Base-by-base conservation (phyloP, 768 basidiomycete genomes). In the Sistotremastrum niveocremeum region DNA sequence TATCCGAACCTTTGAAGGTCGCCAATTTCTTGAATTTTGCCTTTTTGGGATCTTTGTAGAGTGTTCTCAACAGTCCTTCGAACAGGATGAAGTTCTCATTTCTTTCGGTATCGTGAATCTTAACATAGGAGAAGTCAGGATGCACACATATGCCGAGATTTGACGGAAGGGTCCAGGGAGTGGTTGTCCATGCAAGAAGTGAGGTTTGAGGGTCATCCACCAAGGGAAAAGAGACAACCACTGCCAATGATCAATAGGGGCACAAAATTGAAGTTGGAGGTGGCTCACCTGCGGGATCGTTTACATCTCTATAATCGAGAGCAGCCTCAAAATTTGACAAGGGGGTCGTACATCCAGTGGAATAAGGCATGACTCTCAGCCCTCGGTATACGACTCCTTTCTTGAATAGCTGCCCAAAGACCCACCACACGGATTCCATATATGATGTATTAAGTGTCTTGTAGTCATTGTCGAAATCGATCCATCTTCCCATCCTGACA, bases 341-440 rank as follows among this genome's bases (percentile, higher is more conserved):
- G 32, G 95, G 94, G 0, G 95, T 99, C 1, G 90, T 91, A 57
- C 85, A 84, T 7, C 89, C 95, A 0, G 88, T 90, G 7, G 95
- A 95, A 62, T 99, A 99, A 2, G 95, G 95, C 91, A 99, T 95
- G 51, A 99, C 95, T 48, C 77, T 74, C 52, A 93, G 68, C 1
- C 95, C 95, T 10, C 89, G 77, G 64, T 99, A 99, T 11, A 99
- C 91, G 66, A 91, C 65, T 4, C 72, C 79, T 62, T 90, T 94
- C 58, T 90, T 77, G 73, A 81, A 94, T n/a, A 99, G 74, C 60
- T 91, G 80, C 45, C 77, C 71, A 63, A 99, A 99, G 6, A 88
- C 95, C 95, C 95, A 99, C 95, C 95, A 99, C 7, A 95, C 88
- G 41, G 80, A 82, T 70, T 99, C 95, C 95, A 99, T 98, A 63